These are phyloP conservation scores for Trichoderma harzianum DNA, from an alignment of 2,329 filamentous ascomycete species.

Conservation along the genomic window DNA sequence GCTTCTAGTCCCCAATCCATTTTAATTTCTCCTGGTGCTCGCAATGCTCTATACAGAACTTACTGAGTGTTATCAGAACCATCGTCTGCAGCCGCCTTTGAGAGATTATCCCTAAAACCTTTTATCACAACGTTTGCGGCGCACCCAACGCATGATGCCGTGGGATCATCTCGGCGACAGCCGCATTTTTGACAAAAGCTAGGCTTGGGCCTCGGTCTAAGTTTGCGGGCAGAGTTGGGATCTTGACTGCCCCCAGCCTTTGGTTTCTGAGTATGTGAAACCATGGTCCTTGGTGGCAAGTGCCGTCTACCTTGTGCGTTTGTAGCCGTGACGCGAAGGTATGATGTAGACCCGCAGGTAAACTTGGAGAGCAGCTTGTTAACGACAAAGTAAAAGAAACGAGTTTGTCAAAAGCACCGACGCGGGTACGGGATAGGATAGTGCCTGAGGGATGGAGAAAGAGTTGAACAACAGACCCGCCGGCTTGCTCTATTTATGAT, in stretches of 20 bases:
- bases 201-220: neutral
- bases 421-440: neutral
- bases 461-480: neutral
- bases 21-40: neutral
- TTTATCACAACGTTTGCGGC: too few species aligned
- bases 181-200: neutral
- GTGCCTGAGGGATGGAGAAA: neutral
- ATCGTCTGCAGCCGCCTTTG: neutral
- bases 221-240: neutral
- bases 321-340: neutral
- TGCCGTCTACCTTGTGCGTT: neutral
- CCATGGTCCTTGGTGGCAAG: neutral
- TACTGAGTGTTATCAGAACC: neutral
- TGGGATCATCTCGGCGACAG: neutral
- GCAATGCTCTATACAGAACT: neutral
- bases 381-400: neutral
- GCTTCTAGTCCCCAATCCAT: neutral
- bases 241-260: neutral
- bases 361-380: neutral
- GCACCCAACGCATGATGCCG: neutral
- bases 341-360: neutral
- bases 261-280: neutral
- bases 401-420: neutral
- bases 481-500: neutral
- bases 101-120: too few species aligned